Evolutionary conservation across 306 rosid species (phyloP).

Genomic region (Rubus parviflorus): DNA sequence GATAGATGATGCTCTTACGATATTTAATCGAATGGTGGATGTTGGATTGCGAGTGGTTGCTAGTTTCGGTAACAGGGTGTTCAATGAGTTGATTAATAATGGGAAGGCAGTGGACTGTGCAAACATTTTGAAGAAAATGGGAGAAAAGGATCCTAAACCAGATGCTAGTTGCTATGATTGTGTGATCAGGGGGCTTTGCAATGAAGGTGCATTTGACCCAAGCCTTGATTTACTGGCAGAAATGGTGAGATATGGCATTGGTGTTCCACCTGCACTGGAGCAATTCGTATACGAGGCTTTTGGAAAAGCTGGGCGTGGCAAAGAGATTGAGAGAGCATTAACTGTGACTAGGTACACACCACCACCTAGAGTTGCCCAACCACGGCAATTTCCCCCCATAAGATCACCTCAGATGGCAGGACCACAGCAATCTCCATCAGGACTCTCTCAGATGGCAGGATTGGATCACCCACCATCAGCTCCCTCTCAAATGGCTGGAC

Average conservation of each 20-base stretch:
- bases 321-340: conserved; percentile 69
- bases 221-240: conserved; percentile 60
- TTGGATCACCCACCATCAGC: conserved; percentile 28
- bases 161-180: conserved; percentile 83
- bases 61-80: conserved; percentile 67
- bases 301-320: conserved; percentile 58
- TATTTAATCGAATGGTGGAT: conserved; percentile 80
- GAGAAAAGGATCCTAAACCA: conserved; percentile 90
- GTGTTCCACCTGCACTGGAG: conserved; percentile 59
- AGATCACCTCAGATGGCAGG: conserved; percentile 38
- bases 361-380: conserved; percentile 37
- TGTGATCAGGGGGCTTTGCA: conserved; percentile 81
- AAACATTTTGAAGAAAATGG: conserved; percentile 81
- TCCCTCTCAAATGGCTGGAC: conserved; percentile 32
- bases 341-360: conserved; percentile 42
- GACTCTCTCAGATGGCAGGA: not conserved
- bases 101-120: conserved; percentile 71
- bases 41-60: conserved; percentile 85
- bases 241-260: conserved; percentile 76
- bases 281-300: conserved; percentile 53
- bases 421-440: not conserved
- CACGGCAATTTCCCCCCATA: conserved; percentile 26
- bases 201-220: conserved; percentile 52
- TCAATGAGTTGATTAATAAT: conserved; percentile 67
- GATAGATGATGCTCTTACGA: conserved; percentile 72